phyloP scores from a whole-genome alignment of 2,329 filamentous ascomycete genomes.

The Aspergillus aculeatus region DNA sequence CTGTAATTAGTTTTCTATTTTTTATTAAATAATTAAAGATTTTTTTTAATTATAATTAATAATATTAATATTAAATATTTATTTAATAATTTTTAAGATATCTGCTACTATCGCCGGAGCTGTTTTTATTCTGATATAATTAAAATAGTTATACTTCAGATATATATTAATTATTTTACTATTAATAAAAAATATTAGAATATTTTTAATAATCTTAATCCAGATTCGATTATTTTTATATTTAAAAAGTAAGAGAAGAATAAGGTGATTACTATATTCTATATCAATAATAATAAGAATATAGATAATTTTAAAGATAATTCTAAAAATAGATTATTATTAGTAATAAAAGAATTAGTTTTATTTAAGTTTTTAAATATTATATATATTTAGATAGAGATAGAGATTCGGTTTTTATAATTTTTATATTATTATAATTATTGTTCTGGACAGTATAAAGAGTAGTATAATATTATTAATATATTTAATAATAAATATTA shows the following conservation, averaged over 20 bases:
- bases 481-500: not conserved
- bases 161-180: constrained; percentile 2
- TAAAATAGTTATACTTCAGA: not conserved
- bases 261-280: not conserved
- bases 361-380: not conserved
- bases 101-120: no score
- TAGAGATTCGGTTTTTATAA: not conserved
- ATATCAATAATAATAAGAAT: not conserved
- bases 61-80: no score
- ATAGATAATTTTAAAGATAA: constrained; percentile 1
- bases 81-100: no score
- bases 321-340: not conserved
- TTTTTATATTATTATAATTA: not conserved
- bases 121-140: not conserved
- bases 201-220: constrained; percentile 3
- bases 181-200: constrained; percentile 1
- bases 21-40: no score
- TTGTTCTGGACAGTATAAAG: not conserved
- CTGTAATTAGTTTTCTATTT: no score
- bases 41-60: no score
- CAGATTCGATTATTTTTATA: not conserved
- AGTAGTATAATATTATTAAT: not conserved
- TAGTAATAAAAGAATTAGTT: not conserved
- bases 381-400: constrained; percentile 1
- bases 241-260: not conserved